Percentiles rank a stretch among this genome's conserved stretches.
Conservation (phyloP, 192 early-diverging fungal species). For the Backusella parvicylindrica region DNA sequence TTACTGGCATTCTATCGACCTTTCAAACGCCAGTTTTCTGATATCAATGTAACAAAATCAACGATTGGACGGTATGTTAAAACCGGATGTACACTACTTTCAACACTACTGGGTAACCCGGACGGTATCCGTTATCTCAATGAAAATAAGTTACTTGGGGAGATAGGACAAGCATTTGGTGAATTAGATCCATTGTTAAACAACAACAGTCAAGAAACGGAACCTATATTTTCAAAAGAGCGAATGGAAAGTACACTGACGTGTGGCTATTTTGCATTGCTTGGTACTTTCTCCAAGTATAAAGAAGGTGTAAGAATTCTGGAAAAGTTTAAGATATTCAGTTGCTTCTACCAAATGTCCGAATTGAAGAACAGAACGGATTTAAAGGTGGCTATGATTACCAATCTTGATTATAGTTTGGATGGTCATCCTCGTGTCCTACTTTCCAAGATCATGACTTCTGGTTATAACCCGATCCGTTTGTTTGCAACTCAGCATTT, state of each 20-base stretch:
- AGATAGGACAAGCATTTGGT: slow-evolving; percentile 71
- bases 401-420: slow-evolving; percentile 68
- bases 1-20: slow-evolving; percentile 74
- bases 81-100: slow-evolving; percentile 68
- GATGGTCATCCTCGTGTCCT: slow-evolving; percentile 81
- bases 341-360: slow-evolving; percentile 71
- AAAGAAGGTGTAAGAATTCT: slow-evolving; percentile 64
- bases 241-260: slow-evolving; percentile 70
- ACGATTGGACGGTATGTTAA: slow-evolving; percentile 45
- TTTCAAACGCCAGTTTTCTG: slow-evolving; percentile 65
- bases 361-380: slow-evolving; percentile 79
- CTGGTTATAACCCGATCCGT: slow-evolving; percentile 76
- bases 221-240: slow-evolving; percentile 72
- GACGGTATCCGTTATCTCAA: slow-evolving; percentile 69
- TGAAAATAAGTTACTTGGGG: slow-evolving; percentile 65
- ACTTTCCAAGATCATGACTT: slow-evolving; percentile 81
- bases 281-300: slow-evolving; percentile 60
- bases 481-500: slow-evolving; percentile 72
- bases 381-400: slow-evolving; percentile 68
- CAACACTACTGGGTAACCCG: slow-evolving; percentile 51
- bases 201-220: slow-evolving; percentile 39
- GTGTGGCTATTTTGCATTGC: slow-evolving; percentile 74
- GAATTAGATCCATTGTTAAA: slow-evolving; percentile 65
- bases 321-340: slow-evolving; percentile 78
- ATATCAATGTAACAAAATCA: slow-evolving; percentile 49